These are phyloP conservation scores for Sugiyamaella marilandica DNA, from an alignment of 805 yeast genomes.

Conservation along the genomic window DNA sequence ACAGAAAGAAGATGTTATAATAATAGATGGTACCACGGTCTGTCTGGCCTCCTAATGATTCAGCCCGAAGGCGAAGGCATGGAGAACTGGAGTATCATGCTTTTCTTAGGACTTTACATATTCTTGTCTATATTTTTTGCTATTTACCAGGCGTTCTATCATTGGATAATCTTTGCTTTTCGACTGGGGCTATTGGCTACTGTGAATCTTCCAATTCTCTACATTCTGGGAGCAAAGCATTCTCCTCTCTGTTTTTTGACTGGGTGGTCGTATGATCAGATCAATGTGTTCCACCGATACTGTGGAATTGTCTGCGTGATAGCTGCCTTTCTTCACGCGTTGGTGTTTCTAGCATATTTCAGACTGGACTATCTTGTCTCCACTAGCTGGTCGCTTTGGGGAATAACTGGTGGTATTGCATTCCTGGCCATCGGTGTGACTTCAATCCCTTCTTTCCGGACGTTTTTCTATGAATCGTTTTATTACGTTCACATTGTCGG, in stretches of 20 bases:
- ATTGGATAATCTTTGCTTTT: slow-evolving; percentile 19
- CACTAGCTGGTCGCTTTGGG: slow-evolving; percentile 19
- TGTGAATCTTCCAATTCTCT: slow-evolving; percentile 22
- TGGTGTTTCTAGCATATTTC: slow-evolving; percentile 20
- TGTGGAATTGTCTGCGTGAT: slow-evolving; percentile 28
- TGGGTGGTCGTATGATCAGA: slow-evolving; percentile 43
- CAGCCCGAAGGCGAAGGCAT: slow-evolving; percentile 16
- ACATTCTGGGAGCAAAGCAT: slow-evolving; percentile 26
- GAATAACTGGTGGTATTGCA: slow-evolving; percentile 20
- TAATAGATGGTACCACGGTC: not conserved
- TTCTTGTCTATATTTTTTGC: slow-evolving; percentile 7
- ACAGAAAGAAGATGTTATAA: not conserved
- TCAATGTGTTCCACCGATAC: slow-evolving; percentile 40
- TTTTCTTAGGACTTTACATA: slow-evolving; percentile 12
- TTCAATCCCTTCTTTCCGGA: slow-evolving; percentile 14
- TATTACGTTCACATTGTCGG: slow-evolving; percentile 20
- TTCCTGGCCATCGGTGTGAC: slow-evolving; percentile 21
- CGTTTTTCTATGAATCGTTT: slow-evolving; percentile 19
- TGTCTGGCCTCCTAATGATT: slow-evolving; percentile 10
- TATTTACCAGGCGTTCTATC: slow-evolving; percentile 8
- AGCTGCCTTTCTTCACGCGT: slow-evolving; percentile 16
- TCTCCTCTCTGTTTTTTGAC: slow-evolving; percentile 27
- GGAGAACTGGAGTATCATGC: slow-evolving; percentile 13
- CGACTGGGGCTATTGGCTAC: slow-evolving; percentile 22
- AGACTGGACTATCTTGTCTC: slow-evolving; percentile 16